These are phyloP conservation scores for Erigeron canadensis DNA, from an alignment of 129 eudicot genomes.

Conservation along the genomic window DNA sequence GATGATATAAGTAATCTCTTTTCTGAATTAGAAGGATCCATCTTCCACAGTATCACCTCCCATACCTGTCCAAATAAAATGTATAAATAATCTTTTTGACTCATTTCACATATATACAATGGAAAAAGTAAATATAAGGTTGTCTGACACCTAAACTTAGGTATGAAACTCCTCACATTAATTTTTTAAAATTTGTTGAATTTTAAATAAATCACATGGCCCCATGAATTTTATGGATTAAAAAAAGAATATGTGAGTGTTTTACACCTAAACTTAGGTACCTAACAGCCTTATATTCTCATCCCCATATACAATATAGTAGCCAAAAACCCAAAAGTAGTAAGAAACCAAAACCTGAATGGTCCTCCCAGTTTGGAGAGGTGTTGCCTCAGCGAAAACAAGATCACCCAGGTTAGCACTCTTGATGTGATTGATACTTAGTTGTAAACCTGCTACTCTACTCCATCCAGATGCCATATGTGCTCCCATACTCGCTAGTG, in stretches of 20 bases:
- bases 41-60: conserved; percentile 76
- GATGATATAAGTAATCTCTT: conserved; percentile 46
- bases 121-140: no score
- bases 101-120: background rate
- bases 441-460: conserved; percentile 80
- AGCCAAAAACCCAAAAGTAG: no score
- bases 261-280: no score
- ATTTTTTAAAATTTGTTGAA: no score
- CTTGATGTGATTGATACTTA: conserved; percentile 74
- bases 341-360: conserved; percentile 50
- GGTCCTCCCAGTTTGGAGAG: conserved; percentile 59
- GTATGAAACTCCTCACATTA: no score
- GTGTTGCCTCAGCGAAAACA: conserved; percentile 73
- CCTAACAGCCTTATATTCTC: no score
- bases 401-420: conserved; percentile 74
- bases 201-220: no score
- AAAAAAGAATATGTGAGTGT: no score
- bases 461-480: conserved; percentile 71
- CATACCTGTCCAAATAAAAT: conserved; percentile 57
- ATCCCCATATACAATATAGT: no score
- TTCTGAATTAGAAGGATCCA: conserved; percentile 43
- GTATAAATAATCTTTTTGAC: background rate
- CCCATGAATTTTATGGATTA: no score
- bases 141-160: no score
- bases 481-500: conserved; percentile 84